Percentiles rank a stretch among this genome's conserved stretches.
These are phyloP conservation scores for Fusarium vanettenii DNA, from an alignment of 2,329 filamentous ascomycete genomes.

Conservation along the genomic window DNA sequence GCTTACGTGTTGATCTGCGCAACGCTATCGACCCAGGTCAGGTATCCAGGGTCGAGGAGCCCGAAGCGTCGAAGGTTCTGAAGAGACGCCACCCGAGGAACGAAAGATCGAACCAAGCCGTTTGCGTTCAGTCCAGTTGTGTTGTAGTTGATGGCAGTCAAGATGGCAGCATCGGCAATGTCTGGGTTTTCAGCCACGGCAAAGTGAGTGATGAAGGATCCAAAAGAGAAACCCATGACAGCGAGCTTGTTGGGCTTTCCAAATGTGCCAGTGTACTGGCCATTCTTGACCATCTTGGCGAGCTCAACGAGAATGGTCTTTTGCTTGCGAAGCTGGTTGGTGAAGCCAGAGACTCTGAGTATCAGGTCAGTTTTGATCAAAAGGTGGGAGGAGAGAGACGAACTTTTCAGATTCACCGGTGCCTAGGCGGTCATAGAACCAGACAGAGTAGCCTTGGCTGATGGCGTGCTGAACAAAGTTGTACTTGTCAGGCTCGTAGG, in stretches of 20 bases:
- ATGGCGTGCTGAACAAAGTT: slow-evolving; percentile 34
- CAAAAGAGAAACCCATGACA: slow-evolving; percentile 35
- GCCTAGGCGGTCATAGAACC: slow-evolving; percentile 33
- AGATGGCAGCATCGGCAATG: slow-evolving; percentile 18
- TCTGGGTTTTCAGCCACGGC: slow-evolving; percentile 22
- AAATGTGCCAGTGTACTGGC: slow-evolving; percentile 20
- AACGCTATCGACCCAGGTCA: slow-evolving; percentile 28
- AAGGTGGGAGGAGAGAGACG: fast-evolving
- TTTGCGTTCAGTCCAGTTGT: slow-evolving; percentile 16
- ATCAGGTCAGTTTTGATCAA: neutral
- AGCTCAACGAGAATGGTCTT: slow-evolving; percentile 30
- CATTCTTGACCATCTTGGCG: slow-evolving; percentile 20
- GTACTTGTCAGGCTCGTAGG: slow-evolving; percentile 23
- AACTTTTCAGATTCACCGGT: slow-evolving; percentile 26
- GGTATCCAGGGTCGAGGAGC: slow-evolving; percentile 13
- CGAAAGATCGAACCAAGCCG: slow-evolving; percentile 26
- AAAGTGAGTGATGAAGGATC: slow-evolving; percentile 29
- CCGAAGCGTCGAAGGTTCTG: slow-evolving; percentile 21
- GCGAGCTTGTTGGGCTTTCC: slow-evolving; percentile 22
- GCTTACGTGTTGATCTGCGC: slow-evolving; percentile 24
- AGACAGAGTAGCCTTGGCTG: slow-evolving; percentile 26
- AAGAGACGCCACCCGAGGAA: slow-evolving; percentile 25
- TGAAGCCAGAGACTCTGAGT: slow-evolving; percentile 22
- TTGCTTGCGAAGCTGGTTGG: slow-evolving; percentile 29
- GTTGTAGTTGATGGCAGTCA: slow-evolving; percentile 32